These are phyloP conservation scores for Cokeromyces recurvatus DNA, from an alignment of 371 early-diverging fungal species.

Conservation along the genomic window DNA sequence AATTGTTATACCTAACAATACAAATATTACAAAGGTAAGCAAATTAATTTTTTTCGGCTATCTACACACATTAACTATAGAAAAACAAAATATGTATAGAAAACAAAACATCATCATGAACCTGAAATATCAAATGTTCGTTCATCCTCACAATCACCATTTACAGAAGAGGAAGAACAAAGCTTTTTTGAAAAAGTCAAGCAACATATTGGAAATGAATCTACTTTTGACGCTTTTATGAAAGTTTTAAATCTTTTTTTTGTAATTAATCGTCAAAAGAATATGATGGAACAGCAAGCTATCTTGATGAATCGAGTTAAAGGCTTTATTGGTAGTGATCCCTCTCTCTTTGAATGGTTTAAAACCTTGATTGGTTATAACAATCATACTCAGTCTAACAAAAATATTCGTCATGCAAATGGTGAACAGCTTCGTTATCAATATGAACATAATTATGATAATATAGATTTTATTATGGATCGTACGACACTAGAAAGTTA, in stretches of 20 bases:
- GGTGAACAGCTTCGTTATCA: too few species aligned
- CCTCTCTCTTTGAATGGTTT: conserved; percentile 85
- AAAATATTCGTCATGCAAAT: too few species aligned
- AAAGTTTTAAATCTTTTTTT: conserved; percentile 94
- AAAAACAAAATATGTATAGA: background rate
- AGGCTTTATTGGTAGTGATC: conserved; percentile 67
- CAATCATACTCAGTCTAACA: too few species aligned
- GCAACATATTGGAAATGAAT: conserved; percentile 70
- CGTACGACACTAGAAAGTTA: too few species aligned
- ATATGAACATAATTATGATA: too few species aligned
- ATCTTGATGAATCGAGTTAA: conserved; percentile 76
- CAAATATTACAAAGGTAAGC: conserved; percentile 15
- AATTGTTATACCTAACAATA: conserved; percentile 3
- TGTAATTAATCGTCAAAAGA: too few species aligned
- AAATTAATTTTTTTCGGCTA: too few species aligned
- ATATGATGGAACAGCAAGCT: conserved; percentile 85
- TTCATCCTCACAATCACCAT: too few species aligned
- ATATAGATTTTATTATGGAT: too few species aligned
- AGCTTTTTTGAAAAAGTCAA: conserved; percentile 90
- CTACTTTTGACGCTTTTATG: conserved; percentile 89
- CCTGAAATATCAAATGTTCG: background rate
- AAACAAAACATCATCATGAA: background rate
- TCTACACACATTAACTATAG: background rate
- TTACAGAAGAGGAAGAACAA: too few species aligned
- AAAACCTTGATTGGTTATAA: conserved; percentile 91